These are phyloP conservation scores for Citrus glauca DNA, from an alignment of 345 rosid genomes.

Conservation along the genomic window DNA sequence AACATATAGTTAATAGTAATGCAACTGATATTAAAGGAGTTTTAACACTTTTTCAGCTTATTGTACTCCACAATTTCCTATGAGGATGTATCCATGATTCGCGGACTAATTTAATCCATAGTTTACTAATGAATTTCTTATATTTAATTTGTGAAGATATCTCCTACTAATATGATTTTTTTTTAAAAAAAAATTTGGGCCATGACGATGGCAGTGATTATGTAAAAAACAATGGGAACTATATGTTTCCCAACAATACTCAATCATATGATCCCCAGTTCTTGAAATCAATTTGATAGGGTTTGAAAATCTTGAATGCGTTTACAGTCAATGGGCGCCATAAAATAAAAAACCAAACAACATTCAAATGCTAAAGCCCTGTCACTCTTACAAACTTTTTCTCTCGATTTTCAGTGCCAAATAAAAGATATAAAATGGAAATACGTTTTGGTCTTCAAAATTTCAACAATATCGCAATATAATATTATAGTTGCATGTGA, in stretches of 20 bases:
- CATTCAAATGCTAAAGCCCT: background rate
- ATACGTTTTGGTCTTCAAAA: constrained; percentile 5
- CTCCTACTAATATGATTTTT: background rate
- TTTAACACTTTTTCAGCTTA: background rate
- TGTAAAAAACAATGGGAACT: background rate
- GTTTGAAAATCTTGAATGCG: background rate
- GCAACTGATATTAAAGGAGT: background rate
- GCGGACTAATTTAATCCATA: background rate
- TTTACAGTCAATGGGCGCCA: background rate
- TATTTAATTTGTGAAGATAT: background rate
- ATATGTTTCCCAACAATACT: background rate
- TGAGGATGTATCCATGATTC: constrained; percentile 3
- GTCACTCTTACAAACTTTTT: background rate
- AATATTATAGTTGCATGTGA: constrained; percentile 27
- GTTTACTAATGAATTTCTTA: background rate
- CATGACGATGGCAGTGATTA: background rate
- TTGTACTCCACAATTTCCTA: constrained; percentile 10
- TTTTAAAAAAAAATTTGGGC: too few relatives aligned
- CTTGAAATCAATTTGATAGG: background rate
- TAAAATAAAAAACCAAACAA: background rate
- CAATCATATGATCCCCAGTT: constrained; percentile 2
- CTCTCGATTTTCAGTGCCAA: constrained; percentile 18
- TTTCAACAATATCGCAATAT: constrained; percentile 9
- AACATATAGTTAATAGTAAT: constrained; percentile 5
- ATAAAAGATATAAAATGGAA: background rate